These are phyloP conservation scores for Boletellus deceptivus DNA, from an alignment of 1,284 basidiomycete genomes.

Conservation along the genomic window DNA sequence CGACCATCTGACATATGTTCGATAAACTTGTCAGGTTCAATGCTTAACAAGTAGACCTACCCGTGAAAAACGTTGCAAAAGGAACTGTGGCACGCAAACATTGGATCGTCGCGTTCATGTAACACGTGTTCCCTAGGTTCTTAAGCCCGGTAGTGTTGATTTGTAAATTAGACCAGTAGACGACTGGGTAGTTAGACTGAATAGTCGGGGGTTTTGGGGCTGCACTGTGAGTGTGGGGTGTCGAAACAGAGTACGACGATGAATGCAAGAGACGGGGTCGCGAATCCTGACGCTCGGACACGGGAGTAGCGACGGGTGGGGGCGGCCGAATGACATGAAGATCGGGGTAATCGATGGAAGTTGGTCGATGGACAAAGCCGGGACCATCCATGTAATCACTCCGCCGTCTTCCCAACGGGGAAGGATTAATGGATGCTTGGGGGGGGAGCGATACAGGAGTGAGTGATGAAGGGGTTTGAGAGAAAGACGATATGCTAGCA, in stretches of 20 bases:
- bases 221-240: conserved; percentile 12
- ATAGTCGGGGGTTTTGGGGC: conserved; percentile 58
- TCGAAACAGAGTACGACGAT: conserved; percentile 30
- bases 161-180: conserved; percentile 77
- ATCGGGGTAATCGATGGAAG: conserved; percentile 78
- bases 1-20: conserved; percentile 61
- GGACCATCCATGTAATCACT: conserved; percentile 81
- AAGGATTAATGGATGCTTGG: conserved; percentile 75
- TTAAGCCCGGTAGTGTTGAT: conserved; percentile 87
- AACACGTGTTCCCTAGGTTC: conserved; percentile 98
- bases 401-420: conserved; percentile 64
- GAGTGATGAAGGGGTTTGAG: conserved; percentile 26
- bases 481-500: conserved; percentile 37
- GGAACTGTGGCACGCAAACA: conserved; percentile 92
- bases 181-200: conserved; percentile 67
- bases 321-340: conserved; percentile 73
- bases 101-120: conserved; percentile 98
- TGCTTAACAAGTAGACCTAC: conserved; percentile 39
- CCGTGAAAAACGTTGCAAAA: conserved; percentile 86
- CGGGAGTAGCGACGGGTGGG: conserved; percentile 66
- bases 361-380: conserved; percentile 43
- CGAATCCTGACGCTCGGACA: conserved; percentile 67
- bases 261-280: conserved; percentile 47
- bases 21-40: conserved; percentile 1
- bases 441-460: conserved; percentile 62